Evolutionary conservation across 139 green algal genomes (phyloP), one percentile per base, ranked within the genome.

Genomic region (Chlorella sp.): DNA sequence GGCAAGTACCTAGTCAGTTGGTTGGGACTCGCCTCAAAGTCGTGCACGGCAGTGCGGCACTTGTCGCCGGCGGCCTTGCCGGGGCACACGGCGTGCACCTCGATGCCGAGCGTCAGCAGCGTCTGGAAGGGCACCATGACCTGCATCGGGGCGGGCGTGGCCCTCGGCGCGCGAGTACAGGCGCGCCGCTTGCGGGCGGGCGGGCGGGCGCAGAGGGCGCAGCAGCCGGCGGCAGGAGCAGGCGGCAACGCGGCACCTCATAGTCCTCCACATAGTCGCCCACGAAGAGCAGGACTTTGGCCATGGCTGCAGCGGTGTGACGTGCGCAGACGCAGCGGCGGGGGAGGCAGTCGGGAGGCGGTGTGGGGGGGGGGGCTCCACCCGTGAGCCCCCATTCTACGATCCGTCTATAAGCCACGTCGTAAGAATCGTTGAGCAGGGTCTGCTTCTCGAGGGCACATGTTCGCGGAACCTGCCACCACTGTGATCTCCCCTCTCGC

Each of bases 41-140:
- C 76, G 50, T 82, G 76, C 43, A 82, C 68, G 0, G 76, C 76
- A 1, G 76, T 82, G 9, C 35, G 31, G 48, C 70, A 73, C 2
- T 36, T 81, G 42, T 77, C 67, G 5, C 76, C 76, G 2, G 48
- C 45, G 38, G 42, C 65, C 60, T 77, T 77, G 59, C 50, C 50
- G 15, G 76, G 76, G 67, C 58, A 73, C 35, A 73, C 76, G 1
- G 76, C 76, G 51, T 82, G 60, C n/a, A 81, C 75, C 33, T 55
- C 23, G 46, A 77, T 67, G 29, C 76, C 76, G 8, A 82, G 23
- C 62, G 67, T 71, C n/a, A 40, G 68, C 3, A 82, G 61, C 3
- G 76, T 41, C 41, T 82, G 76, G 60, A 82, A 82, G 12, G 76
- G 76, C 27, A 82, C 76, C 46, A 80, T 69, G 19, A 58, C 74